Base-by-base conservation (phyloP, 495 filamentous ascomycete species). In the Cercophora sp. region DNA sequence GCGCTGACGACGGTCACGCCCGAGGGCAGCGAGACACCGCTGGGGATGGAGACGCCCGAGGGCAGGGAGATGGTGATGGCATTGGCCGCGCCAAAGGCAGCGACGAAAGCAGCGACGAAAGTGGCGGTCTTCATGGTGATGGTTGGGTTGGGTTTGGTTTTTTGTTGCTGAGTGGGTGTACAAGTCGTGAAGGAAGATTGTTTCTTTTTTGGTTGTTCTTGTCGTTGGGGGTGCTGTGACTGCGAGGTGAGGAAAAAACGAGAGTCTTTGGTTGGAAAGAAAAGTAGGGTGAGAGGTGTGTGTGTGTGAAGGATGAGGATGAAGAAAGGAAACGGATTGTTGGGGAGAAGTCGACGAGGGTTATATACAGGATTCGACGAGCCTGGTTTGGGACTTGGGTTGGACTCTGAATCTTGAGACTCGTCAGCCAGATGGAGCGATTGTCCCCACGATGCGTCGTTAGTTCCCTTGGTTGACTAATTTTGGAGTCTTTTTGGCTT, bases 61-160 rank as follows among this genome's bases (percentile, higher is more conserved):
- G 60, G 51, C 3, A 65, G 51, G 6, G 60, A 57, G 56, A 66
- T 56, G 51, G 63, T 66, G 51, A 63, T 56, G 43, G 50, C 55
- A 22, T 47, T 48, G 36, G 48, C 51, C 35, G 42, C 20, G 52
- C 42, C n/a, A 43, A 55, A 4, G 37, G 29, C 9, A 54, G 42
- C 25, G 51, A 48, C 41, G 50, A 43, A 10, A 25, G 48, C 9
- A 51, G 42, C 25, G 56, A 52, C 32, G 41, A 42, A 32, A 23
- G 32, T 16, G 55, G 32, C n/a, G 58, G 48, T 34, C 51, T 61
- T 51, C 60, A 61, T 63, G 10, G 51, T 60, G 39, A 31, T 36
- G 45, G 36, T 52, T 43, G 29, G 36, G 50, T 25, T 45, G 43
- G 26, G 51, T 51, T 9, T 40, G 45, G 10, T 51, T 43, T 36